A percentile compares a stretch with the other conserved stretches of the same genome.
phyloP scores from a whole-genome alignment of 2,329 filamentous ascomycete species.

The Exophiala sp. region DNA sequence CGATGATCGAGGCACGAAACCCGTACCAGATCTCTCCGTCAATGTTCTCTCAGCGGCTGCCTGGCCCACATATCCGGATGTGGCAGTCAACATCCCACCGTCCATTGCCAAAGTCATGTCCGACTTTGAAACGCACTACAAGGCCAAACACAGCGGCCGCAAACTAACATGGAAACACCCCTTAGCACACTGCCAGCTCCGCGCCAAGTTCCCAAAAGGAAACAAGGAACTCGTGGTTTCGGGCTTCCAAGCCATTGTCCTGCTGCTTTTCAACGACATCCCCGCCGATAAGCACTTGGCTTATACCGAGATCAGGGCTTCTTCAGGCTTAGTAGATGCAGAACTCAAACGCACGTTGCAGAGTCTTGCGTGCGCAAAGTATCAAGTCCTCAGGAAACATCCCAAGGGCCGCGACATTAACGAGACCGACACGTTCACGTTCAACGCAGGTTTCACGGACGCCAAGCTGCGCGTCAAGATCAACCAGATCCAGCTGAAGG shows the following conservation, averaged over 20 bases:
- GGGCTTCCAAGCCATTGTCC: conserved; percentile 85
- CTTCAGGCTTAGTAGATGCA: conserved; percentile 68
- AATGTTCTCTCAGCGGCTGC: conserved; percentile 86
- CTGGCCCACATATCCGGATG: conserved; percentile 88
- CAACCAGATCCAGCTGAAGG: conserved; percentile 96
- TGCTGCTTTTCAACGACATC: conserved; percentile 82
- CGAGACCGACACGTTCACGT: conserved; percentile 74
- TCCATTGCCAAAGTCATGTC: conserved; percentile 73
- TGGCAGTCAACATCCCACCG: conserved; percentile 68
- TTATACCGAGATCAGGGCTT: conserved; percentile 71
- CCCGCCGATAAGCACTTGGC: conserved; percentile 61
- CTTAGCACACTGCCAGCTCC: conserved; percentile 85
- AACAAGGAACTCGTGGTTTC: conserved; percentile 86
- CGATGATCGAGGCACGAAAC: conserved; percentile 56
- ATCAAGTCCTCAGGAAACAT: conserved; percentile 77
- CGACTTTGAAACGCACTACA: conserved; percentile 82
- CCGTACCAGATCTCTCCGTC: conserved; percentile 70
- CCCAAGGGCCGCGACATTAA: conserved; percentile 81
- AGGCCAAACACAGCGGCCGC: conserved; percentile 81
- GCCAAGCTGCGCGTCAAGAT: conserved; percentile 92
- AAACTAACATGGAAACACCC: conserved; percentile 88
- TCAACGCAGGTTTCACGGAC: conserved; percentile 74
- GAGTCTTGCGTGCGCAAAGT: conserved; percentile 87
- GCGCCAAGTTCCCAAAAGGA: conserved; percentile 73
- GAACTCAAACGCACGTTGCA: conserved; percentile 90